Percentiles rank a stretch among this genome's conserved stretches.
Evolutionary conservation across 2,329 filamentous ascomycete species (phyloP).

Genomic region (Tothia fuscella): DNA sequence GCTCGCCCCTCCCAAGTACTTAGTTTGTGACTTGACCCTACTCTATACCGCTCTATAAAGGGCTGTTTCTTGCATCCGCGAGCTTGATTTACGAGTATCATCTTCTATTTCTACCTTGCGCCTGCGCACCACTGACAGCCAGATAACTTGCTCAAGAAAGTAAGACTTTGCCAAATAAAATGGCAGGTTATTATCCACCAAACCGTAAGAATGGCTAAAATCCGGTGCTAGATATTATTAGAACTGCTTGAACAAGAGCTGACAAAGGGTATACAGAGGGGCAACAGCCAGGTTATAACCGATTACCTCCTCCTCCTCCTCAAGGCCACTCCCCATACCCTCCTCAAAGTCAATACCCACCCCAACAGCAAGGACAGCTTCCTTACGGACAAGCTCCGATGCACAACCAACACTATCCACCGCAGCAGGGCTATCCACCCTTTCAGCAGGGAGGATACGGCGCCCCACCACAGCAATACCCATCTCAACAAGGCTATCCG

Average conservation of each 20-base stretch:
- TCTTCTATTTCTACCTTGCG: too few species aligned
- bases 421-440: slow-evolving; percentile 19
- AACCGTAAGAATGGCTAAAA: too few species aligned
- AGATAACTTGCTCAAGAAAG: slow-evolving; percentile 7
- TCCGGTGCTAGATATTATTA: not conserved
- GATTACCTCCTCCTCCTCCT: slow-evolving; percentile 6
- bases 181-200: slow-evolving; percentile 6
- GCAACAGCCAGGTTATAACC: not conserved
- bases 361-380: slow-evolving; percentile 14
- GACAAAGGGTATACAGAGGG: slow-evolving; percentile 5
- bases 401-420: slow-evolving; percentile 16
- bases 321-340: slow-evolving; percentile 13
- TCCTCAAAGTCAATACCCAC: slow-evolving; percentile 3
- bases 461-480: slow-evolving; percentile 13
- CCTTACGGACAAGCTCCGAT: slow-evolving; percentile 14
- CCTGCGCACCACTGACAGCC: too few species aligned
- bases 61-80: too few species aligned
- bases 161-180: not conserved
- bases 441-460: slow-evolving; percentile 20
- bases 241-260: not conserved
- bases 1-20: too few species aligned
- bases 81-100: too few species aligned
- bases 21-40: too few species aligned
- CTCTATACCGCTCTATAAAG: too few species aligned
- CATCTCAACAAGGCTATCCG: slow-evolving; percentile 13